phyloP scores from a whole-genome alignment of 2,329 filamentous ascomycete genomes.

The Diaporthe helianthi region DNA sequence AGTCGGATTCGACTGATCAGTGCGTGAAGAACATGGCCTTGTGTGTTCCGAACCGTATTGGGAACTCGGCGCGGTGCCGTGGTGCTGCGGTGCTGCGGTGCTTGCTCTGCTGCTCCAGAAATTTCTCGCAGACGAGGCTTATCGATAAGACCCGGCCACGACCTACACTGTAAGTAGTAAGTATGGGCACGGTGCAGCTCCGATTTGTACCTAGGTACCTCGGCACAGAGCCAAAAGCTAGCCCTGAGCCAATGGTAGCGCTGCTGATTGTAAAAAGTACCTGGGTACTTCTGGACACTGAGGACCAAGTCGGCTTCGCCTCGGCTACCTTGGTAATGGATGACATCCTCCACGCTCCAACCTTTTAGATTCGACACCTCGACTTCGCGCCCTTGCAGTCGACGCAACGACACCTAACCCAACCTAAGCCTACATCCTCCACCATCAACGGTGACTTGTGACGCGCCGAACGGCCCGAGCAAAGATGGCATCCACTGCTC shows the following conservation, averaged over 20 bases:
- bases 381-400: slow-evolving; percentile 8
- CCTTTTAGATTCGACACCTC: slow-evolving; percentile 24
- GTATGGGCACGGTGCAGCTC: too few species aligned
- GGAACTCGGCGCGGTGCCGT: background rate
- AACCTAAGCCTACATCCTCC: slow-evolving; percentile 17
- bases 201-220: too few species aligned
- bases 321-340: slow-evolving; percentile 31
- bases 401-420: slow-evolving; percentile 35
- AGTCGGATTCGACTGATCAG: background rate
- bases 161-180: too few species aligned
- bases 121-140: slow-evolving; percentile 2
- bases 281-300: background rate
- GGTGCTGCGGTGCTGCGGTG: background rate
- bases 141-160: slow-evolving; percentile 24
- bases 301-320: slow-evolving; percentile 49
- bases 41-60: background rate
- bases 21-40: slow-evolving; percentile 1
- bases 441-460: background rate
- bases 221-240: background rate
- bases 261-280: slow-evolving; percentile 53
- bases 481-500: slow-evolving; percentile 64
- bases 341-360: slow-evolving; percentile 31
- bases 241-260: slow-evolving; percentile 51
- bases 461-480: slow-evolving; percentile 12
- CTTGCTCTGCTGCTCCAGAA: slow-evolving; percentile 17